Evolutionary conservation across 768 basidiomycete genomes (phyloP).

Genomic region (Auriscalpium orientale): DNA sequence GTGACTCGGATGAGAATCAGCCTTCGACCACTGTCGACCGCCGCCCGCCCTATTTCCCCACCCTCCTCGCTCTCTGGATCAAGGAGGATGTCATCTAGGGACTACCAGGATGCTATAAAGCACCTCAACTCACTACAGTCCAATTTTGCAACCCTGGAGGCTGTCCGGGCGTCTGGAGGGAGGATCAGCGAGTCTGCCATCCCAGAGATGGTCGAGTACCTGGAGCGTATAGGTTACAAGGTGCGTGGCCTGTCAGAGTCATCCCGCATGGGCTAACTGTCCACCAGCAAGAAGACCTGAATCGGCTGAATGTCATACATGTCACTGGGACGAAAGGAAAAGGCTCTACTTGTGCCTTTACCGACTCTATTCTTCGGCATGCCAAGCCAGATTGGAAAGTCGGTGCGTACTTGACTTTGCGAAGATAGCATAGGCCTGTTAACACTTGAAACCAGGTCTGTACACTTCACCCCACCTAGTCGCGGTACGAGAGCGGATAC

Average conservation of each 20-base stretch:
- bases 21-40: background rate
- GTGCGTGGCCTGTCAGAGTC: slow-evolving; percentile 25
- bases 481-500: slow-evolving; percentile 91
- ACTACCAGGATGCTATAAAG: slow-evolving; percentile 69
- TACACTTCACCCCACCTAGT: slow-evolving; percentile 97
- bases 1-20: background rate
- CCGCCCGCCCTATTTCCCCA: background rate
- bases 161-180: slow-evolving; percentile 67
- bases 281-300: slow-evolving; percentile 70
- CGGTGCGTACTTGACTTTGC: slow-evolving; percentile 40
- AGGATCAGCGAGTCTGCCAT: slow-evolving; percentile 56
- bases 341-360: slow-evolving; percentile 93
- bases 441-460: slow-evolving; percentile 46
- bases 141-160: slow-evolving; percentile 89
- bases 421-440: background rate
- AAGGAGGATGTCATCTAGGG: slow-evolving; percentile 50
- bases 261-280: background rate
- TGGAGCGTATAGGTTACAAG: slow-evolving; percentile 77
- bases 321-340: slow-evolving; percentile 98
- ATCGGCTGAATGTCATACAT: slow-evolving; percentile 87
- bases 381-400: slow-evolving; percentile 71
- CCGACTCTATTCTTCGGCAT: slow-evolving; percentile 76
- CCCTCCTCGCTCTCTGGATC: background rate
- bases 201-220: slow-evolving; percentile 86
- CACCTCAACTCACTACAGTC: slow-evolving; percentile 78